These are phyloP conservation scores for Halteria grandinella DNA, from an alignment of 73 alveolate species.

Conservation along the genomic window DNA sequence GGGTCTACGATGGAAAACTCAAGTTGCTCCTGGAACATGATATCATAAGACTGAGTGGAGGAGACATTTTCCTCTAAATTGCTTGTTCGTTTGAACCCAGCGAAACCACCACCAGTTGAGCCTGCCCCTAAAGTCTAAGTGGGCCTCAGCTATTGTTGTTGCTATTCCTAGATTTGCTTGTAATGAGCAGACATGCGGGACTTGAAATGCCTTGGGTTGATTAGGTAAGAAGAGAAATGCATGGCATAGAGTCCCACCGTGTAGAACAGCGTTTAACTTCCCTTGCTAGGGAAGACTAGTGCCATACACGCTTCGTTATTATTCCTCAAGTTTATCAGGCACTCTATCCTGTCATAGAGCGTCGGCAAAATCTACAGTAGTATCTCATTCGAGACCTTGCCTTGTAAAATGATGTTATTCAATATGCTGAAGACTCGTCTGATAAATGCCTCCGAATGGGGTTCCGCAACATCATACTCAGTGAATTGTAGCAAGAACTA, in stretches of 20 bases:
- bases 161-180: constrained; percentile 6
- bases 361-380: constrained; percentile 25
- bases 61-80: background rate
- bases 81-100: constrained; percentile 35
- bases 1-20: constrained; percentile 27
- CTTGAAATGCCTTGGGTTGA: constrained; percentile 36
- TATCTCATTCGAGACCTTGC: constrained; percentile 18
- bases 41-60: constrained; percentile 21
- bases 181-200: constrained; percentile 32
- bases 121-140: background rate
- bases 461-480: constrained; percentile 63
- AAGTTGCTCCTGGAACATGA: constrained; percentile 38
- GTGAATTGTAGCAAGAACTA: constrained; percentile 59
- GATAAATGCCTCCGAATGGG: constrained; percentile 72
- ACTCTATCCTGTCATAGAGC: constrained; percentile 36
- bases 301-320: constrained; percentile 64
- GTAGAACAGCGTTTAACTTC: constrained; percentile 54
- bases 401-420: constrained; percentile 14
- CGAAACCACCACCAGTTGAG: constrained; percentile 30
- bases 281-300: constrained; percentile 63
- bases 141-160: background rate
- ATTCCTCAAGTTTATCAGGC: constrained; percentile 55
- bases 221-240: constrained; percentile 54
- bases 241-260: constrained; percentile 56
- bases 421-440: constrained; percentile 60